Base-by-base conservation (phyloP, 345 rosid genomes). In the Melaleuca alternifolia region DNA sequence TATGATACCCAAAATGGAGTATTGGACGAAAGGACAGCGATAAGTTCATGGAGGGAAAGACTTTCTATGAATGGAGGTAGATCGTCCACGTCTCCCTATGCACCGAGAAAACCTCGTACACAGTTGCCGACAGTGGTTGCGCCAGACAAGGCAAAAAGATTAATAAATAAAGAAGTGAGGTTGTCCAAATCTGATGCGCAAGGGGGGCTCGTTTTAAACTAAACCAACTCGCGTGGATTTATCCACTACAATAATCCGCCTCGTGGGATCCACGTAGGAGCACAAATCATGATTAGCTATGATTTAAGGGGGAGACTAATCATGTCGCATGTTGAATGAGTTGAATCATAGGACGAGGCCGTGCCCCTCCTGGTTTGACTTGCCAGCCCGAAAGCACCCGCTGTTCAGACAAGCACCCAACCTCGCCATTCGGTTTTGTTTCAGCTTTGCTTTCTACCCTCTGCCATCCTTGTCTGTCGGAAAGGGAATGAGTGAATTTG, bases 61-160 rank as follows among this genome's bases (percentile, higher is more conserved):
- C 87, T 86, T 89, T 44, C 88, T 56, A 83, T 48, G 88, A 87
- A 89, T 91, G 98, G 97, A 88, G 83, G 84, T 50, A 82, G 90
- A 86, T 88, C 91, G 86, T 85, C 96, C 97, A 94, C 97, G 97
- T 93, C 89, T 52, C 91, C 93, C 90, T 53, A 87, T 53, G 89
- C 83, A 52, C 18, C 57, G 54, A 46, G 26, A 84, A 83, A 94
- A 94, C 98, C 98, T 96, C 98, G 98, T 94, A 96, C 97, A 83
- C 89, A 59, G 87, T 90, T 93, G 95, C 96, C 96, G 95, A 95
- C 96, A 92, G 76, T 3, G 85, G 48, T 30, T 54, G 62, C 13
- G 48, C 46, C 46, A 8, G 44, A 53, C 23, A 54, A 28, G 44
- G 8, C 41, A 10, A 33, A n/a, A 37, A 26, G 28, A 20, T 6